Base-by-base conservation (phyloP, 768 basidiomycete species). In the Strobilomyces confusus region DNA sequence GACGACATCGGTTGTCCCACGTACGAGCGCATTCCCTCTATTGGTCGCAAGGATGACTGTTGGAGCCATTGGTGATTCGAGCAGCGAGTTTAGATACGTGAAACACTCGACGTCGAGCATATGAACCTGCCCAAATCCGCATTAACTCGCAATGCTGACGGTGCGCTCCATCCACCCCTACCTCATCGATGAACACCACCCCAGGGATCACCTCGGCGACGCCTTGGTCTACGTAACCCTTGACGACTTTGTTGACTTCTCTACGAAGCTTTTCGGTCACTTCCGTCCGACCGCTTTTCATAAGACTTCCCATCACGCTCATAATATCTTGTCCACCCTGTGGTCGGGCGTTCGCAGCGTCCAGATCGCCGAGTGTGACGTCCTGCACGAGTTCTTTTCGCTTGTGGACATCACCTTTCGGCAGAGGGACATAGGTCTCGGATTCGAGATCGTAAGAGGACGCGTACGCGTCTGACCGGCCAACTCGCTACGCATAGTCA, bases 31-130 rank as follows among this genome's bases (percentile, higher is more conserved):
- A 59, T 93, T 87, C 4, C 95, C 97, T 20, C 97, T 82, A 68
- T 99, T 99, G 23, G 95, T 97, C 3, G 97, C 97, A 56, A 98
- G 78, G 61, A 99, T 89, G 25, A 99, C 95, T 5, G 97, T 97
- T 0, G 97, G 97, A 4, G 97, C 94, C 86, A 99, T 92, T 3
- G 91, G 85, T 0, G 93, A 94, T 71, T 98, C 97, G 43, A 99
- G 80, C 9, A 98, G 81, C 12, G 93, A 87, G 70, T 98, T 98
- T 34, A 99, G 81, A 73, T 95, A 99, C 5, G 97, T 98, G 76
- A 98, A 99, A 70, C 95, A 98, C 70, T 99, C 97, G 63, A 98
- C 95, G 69, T 99, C 97, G 55, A 99, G 84, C 95, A 98, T 98
- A 74, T 99, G 97, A 22, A 98, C 95, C 94, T 97, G 63, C 17